Base-by-base conservation (phyloP, 1,139 yeast species). In the Saccharomyces pastorianus region DNA sequence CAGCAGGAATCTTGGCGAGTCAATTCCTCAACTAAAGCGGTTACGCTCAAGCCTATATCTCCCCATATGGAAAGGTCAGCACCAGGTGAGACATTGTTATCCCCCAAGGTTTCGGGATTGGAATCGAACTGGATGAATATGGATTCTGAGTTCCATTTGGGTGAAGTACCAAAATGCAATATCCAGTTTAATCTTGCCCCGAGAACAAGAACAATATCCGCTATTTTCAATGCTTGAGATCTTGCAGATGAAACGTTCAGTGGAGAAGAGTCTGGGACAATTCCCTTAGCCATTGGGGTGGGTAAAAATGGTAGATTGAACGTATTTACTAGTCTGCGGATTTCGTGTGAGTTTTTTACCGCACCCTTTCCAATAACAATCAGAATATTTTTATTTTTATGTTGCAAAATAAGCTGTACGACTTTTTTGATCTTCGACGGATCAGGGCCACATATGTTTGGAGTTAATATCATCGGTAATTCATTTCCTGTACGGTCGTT, bases 281-380 rank as follows among this genome's bases (percentile, higher is more conserved):
- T 80, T n/a, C 88, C 88, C 65, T 83, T 83, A 0, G 85, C 88
- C 88, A 83, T 83, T 2, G 88, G 88, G 0, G 88, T 83, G 11
- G 88, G 86, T 51, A 83, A 62, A 59, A 83, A 83, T 1, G 85
- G 80, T 1, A 82, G 54, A 13, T 71, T 63, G 49, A 79, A 76
- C 1, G 53, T 44, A 6, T 64, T 54, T 23, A 82, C 73, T 51
- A 83, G 72, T 1, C 60, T 48, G 2, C 78, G 66, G 8, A 83
- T 58, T 2, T 67, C 65, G 0, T 48, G 46, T 7, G 78, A 76
- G 1, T 79, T 76, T 49, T 71, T 66, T 0, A 83, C 78, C 2
- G 83, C 77, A 3, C 88, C 88, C 64, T 83, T 83, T 3, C 88
- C 88, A n/a, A 83, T 64, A 13, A 83, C 74, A 9, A 83, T 68